Percentiles rank a stretch among this genome's conserved stretches.
phyloP scores from a whole-genome alignment of 306 rosid species.

The Trifolium pratense region DNA sequence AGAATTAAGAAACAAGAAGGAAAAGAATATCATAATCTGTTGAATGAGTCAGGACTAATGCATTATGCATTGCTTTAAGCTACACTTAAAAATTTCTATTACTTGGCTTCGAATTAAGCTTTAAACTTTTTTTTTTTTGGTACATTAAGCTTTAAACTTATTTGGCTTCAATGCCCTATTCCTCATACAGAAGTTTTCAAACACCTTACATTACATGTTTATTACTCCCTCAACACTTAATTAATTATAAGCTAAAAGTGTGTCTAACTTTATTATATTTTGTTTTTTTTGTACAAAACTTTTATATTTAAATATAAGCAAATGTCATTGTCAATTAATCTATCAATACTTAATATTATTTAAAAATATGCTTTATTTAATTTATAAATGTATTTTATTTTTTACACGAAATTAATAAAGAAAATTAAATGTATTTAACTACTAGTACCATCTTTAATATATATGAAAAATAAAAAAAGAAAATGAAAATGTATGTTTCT shows the following conservation, averaged over 20 bases:
- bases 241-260: too few relatives aligned
- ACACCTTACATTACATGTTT: not conserved
- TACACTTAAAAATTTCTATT: conserved; percentile 5
- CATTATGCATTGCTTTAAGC: conserved; percentile 26
- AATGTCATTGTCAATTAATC: too few relatives aligned
- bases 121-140: too few relatives aligned
- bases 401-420: too few relatives aligned
- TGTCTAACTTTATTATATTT: too few relatives aligned
- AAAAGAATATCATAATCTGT: not conserved
- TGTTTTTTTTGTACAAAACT: too few relatives aligned
- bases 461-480: not conserved
- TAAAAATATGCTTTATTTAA: too few relatives aligned
- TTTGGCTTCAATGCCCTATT: not conserved
- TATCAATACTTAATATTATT: too few relatives aligned
- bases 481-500: not conserved
- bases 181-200: not conserved
- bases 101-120: conserved; percentile 27
- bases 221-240: too few relatives aligned
- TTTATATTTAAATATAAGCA: too few relatives aligned
- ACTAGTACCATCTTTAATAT: not conserved
- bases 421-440: not conserved
- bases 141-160: conserved; percentile 24
- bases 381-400: too few relatives aligned
- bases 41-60: not conserved
- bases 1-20: not conserved